These are phyloP conservation scores for Lanmaoa rubissima DNA, from an alignment of 768 basidiomycete genomes.

Conservation along the genomic window DNA sequence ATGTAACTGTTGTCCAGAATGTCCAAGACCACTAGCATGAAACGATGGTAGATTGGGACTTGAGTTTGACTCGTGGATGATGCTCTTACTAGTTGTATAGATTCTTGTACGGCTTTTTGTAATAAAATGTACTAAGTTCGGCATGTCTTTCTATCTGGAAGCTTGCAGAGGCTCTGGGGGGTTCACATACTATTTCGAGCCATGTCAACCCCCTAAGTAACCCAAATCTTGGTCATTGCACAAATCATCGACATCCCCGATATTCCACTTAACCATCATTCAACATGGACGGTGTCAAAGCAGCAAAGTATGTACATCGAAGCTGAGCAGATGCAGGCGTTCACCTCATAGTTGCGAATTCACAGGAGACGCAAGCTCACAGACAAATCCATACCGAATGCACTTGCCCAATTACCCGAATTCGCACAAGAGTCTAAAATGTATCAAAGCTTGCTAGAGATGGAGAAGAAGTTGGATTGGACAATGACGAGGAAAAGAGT, in stretches of 20 bases:
- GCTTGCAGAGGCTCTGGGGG: background rate
- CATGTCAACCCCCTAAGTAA: background rate
- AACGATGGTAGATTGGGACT: background rate
- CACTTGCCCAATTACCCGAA: slow-evolving; percentile 67
- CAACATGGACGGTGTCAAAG: slow-evolving; percentile 32
- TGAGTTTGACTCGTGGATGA: background rate
- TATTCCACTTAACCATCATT: background rate
- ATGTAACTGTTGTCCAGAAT: background rate
- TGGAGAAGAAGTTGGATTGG: slow-evolving; percentile 94
- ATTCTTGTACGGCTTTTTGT: background rate
- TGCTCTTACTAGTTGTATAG: background rate
- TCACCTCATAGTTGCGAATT: background rate
- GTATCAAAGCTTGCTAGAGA: slow-evolving; percentile 82
- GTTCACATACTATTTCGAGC: slow-evolving; percentile 7
- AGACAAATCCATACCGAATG: slow-evolving; percentile 77
- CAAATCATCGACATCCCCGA: background rate
- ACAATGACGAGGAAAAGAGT: slow-evolving; percentile 87
- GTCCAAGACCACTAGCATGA: background rate
- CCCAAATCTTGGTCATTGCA: background rate
- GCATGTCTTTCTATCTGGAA: no score
- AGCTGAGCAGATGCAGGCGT: background rate
- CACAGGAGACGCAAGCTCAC: slow-evolving; percentile 73
- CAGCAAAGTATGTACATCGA: slow-evolving; percentile 31
- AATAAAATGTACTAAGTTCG: background rate
- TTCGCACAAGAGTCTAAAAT: slow-evolving; percentile 81